Evolutionary conservation across 2,329 filamentous ascomycete species (phyloP).

Genomic region (Fusarium temperatum): DNA sequence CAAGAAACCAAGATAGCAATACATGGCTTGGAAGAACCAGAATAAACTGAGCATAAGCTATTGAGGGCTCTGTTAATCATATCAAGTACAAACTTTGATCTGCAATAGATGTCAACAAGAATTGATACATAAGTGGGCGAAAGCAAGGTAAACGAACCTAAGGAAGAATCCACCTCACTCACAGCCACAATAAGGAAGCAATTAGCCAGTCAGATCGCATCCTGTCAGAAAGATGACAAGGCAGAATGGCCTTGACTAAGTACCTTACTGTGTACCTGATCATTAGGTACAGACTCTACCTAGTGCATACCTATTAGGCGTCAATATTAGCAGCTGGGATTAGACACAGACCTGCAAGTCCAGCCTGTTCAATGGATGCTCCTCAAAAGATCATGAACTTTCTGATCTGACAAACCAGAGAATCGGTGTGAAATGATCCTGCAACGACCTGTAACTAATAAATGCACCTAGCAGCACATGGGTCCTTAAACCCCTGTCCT

Average conservation of each 20-base stretch:
- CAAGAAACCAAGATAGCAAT: neutral
- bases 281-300: neutral
- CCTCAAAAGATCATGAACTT: slow-evolving; percentile 11
- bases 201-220: neutral
- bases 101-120: neutral
- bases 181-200: slow-evolving; percentile 11
- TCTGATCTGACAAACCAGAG: neutral
- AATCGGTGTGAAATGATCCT: slow-evolving; percentile 16
- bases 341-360: neutral
- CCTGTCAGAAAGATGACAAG: slow-evolving; percentile 1
- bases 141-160: neutral
- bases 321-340: neutral
- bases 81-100: neutral
- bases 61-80: neutral
- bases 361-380: neutral
- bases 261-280: neutral
- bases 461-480: slow-evolving; percentile 13
- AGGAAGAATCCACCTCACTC: neutral
- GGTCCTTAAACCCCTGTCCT: slow-evolving; percentile 31
- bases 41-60: neutral
- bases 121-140: neutral
- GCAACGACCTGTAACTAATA: neutral
- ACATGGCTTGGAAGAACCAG: too few relatives aligned
- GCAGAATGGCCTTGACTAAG: neutral
- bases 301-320: neutral